Percentiles rank a stretch among this genome's conserved stretches.
Conservation (phyloP, 768 basidiomycete genomes). For the Lepiota subincarnata region DNA sequence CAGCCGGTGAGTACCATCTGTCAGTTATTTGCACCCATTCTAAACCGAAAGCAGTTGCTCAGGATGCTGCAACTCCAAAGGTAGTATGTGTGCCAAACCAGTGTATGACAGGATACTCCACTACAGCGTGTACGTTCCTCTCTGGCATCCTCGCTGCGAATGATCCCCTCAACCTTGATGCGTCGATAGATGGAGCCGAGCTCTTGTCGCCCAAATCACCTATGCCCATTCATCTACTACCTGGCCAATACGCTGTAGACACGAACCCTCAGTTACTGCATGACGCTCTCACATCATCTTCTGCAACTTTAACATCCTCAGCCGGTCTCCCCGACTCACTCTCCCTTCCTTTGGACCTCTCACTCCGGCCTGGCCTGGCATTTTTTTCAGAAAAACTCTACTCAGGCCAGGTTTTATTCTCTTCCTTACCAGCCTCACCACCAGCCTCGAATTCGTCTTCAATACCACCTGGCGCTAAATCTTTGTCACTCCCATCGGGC, state of each 20-base stretch:
- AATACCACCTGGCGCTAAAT: slow-evolving; percentile 48
- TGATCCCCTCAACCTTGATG: slow-evolving; percentile 18
- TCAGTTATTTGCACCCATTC: not conserved
- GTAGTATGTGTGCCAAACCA: slow-evolving; percentile 83
- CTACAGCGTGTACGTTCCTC: slow-evolving; percentile 63
- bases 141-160: slow-evolving; percentile 10
- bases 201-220: slow-evolving; percentile 53
- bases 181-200: slow-evolving; percentile 59
- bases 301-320: slow-evolving; percentile 53
- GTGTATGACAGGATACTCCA: slow-evolving; percentile 78
- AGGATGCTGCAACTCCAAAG: slow-evolving; percentile 45
- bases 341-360: slow-evolving; percentile 60
- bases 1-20: not conserved
- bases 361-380: slow-evolving; percentile 62
- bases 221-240: slow-evolving; percentile 64
- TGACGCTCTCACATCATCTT: slow-evolving; percentile 58
- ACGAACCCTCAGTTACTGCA: slow-evolving; percentile 74
- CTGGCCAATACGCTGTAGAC: slow-evolving; percentile 69
- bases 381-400: slow-evolving; percentile 61
- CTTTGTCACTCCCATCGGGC: slow-evolving; percentile 61
- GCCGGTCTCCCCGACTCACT: slow-evolving; percentile 59
- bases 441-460: slow-evolving; percentile 46
- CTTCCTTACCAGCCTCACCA: slow-evolving; percentile 46
- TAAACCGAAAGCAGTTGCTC: slow-evolving; percentile 44
- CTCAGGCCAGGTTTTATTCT: slow-evolving; percentile 59